Evolutionary conservation across 805 yeast genomes (phyloP).

Genomic region (Candida orba): DNA sequence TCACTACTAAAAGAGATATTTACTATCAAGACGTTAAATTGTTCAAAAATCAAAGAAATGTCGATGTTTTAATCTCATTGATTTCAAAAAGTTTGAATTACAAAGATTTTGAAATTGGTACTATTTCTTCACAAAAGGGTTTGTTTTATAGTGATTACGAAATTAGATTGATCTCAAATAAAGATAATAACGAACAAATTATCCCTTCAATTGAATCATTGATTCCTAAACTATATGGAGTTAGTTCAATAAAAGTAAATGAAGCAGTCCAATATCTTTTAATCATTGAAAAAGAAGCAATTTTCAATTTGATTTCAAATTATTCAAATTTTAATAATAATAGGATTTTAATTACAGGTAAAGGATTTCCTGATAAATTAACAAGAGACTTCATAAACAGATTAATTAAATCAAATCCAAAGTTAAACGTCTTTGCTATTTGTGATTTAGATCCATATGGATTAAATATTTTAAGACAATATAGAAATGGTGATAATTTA

Average conservation of each 20-base stretch:
- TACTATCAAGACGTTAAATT: conserved; percentile 55
- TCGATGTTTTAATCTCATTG: conserved; percentile 33
- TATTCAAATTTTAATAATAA: conserved; percentile 12
- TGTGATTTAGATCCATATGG: conserved; percentile 70
- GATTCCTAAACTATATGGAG: conserved; percentile 33
- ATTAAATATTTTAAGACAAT: conserved; percentile 45
- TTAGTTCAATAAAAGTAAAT: conserved; percentile 6
- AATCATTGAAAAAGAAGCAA: conserved; percentile 49
- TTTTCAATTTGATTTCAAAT: conserved; percentile 29
- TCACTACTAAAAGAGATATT: conserved; percentile 45
- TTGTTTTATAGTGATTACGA: conserved; percentile 34
- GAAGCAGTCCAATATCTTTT: conserved; percentile 25
- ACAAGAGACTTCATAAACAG: conserved; percentile 38
- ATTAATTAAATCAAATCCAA: conserved; percentile 20
- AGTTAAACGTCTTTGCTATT: conserved; percentile 34
- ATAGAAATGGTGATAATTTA: conserved; percentile 21
- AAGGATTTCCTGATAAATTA: conserved; percentile 61
- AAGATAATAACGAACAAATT: conserved; percentile 6
- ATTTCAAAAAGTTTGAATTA: conserved; percentile 34
- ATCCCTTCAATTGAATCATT: conserved; percentile 19
- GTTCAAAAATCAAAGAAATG: conserved; percentile 38
- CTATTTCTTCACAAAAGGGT: conserved; percentile 59
- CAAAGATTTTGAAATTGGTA: conserved; percentile 34
- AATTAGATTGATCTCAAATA: conserved; percentile 10
- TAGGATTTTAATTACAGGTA: conserved; percentile 48